Conservation (phyloP, 768 basidiomycete genomes). For the Russula ochroleuca region DNA sequence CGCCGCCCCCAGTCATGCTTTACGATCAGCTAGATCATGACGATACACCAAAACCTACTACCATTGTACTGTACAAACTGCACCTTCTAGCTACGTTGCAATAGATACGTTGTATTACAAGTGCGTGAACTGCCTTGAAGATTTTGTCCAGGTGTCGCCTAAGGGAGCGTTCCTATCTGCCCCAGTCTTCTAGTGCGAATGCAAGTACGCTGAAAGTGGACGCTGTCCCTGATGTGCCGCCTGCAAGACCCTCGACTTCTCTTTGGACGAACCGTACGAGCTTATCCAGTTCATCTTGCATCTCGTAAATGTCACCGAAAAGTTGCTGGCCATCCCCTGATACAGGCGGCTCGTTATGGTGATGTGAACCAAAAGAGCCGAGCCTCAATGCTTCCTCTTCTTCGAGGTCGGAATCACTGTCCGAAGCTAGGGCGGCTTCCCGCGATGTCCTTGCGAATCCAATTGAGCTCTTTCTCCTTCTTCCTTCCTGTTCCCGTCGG, state of each 20-base stretch:
- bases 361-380: conserved; percentile 36
- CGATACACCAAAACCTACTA: background rate
- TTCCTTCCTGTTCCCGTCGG: conserved; percentile 51
- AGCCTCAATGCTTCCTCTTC: conserved; percentile 28
- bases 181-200: conserved; percentile 79
- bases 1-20: background rate
- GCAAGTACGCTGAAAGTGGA: conserved; percentile 66
- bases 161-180: conserved; percentile 34
- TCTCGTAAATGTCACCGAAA: conserved; percentile 51
- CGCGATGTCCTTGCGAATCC: conserved; percentile 48
- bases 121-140: background rate
- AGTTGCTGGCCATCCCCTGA: conserved; percentile 46
- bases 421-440: conserved; percentile 41
- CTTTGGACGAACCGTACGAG: conserved; percentile 65
- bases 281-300: conserved; percentile 66
- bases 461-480: conserved; percentile 50
- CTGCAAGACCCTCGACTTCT: conserved; percentile 65
- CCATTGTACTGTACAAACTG: conserved; percentile 6
- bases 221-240: conserved; percentile 55
- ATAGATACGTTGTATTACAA: background rate
- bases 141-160: background rate
- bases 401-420: conserved; percentile 35
- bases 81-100: conserved; percentile 1
- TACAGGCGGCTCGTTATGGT: conserved; percentile 39
- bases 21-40: background rate